Conservation (phyloP, 139 green algal genomes). For the Ettlia oleoabundans region DNA sequence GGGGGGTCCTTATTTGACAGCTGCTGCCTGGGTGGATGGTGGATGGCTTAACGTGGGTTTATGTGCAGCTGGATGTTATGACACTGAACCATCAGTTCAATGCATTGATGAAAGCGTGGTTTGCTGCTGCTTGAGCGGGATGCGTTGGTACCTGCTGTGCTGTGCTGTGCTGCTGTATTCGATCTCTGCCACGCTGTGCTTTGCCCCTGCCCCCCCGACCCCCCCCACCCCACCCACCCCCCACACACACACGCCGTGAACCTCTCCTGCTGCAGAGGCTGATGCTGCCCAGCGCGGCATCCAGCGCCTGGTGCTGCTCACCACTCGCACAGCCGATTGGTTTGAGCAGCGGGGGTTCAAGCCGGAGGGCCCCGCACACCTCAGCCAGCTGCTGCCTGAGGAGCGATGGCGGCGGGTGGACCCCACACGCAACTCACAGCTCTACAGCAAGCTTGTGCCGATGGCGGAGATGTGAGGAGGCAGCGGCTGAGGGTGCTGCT, state of each 20-base stretch:
- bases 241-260: no score
- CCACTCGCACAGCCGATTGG: conserved; percentile 84
- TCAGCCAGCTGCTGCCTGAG: conserved; percentile 41
- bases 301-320: conserved; percentile 45
- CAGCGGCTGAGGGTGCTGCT: no score
- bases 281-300: conserved; percentile 47
- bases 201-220: conserved; percentile 86
- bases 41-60: no score
- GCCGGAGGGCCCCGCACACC: conserved; percentile 41
- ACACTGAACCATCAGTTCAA: no score
- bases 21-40: no score
- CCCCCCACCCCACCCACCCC: conserved; percentile 73
- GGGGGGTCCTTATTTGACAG: no score
- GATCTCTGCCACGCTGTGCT: no score
- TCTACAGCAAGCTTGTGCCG: conserved; percentile 77
- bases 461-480: not conserved
- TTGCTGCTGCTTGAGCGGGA: conserved; percentile 69
- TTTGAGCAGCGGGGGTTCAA: conserved; percentile 81
- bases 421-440: conserved; percentile 79
- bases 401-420: conserved; percentile 65
- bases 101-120: no score
- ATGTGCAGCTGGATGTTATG: no score
- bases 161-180: conserved; percentile 87
- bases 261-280: conserved; percentile 53
- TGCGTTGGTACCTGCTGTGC: no score